A percentile compares a stretch with the other conserved stretches of the same genome.
Evolutionary conservation across 495 filamentous ascomycete species (phyloP).

Genomic region (Lindgomyces ingoldianus): DNA sequence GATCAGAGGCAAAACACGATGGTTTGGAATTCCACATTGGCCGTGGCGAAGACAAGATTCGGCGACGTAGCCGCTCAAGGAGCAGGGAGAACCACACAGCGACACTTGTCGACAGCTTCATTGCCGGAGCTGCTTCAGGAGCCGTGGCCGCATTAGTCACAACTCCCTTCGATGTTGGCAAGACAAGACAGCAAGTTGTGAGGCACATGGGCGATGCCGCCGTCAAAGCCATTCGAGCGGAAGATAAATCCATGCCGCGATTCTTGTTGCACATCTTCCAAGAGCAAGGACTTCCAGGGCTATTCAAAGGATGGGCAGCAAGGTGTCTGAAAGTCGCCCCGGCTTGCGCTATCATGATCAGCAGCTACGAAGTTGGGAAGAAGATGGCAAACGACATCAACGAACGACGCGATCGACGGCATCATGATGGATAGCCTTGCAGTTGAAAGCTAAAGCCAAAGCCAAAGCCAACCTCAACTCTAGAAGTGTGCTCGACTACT

Average conservation of each 20-base stretch:
- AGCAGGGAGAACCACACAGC: constrained; percentile 61
- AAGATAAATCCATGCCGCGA: constrained; percentile 71
- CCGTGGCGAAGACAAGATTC: constrained; percentile 21
- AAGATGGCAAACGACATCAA: constrained; percentile 79
- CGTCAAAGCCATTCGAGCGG: constrained; percentile 54
- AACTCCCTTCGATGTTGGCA: constrained; percentile 95
- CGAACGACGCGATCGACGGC: constrained; percentile 50
- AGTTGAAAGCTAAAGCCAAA: no score
- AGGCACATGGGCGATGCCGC: constrained; percentile 54
- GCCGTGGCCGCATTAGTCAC: constrained; percentile 86
- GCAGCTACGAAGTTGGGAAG: constrained; percentile 94
- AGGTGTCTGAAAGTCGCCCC: constrained; percentile 92
- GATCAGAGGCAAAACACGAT: constrained; percentile 40
- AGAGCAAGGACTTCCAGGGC: constrained; percentile 73
- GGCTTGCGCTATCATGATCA: constrained; percentile 99
- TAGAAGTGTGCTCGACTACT: no score
- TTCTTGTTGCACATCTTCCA: constrained; percentile 86
- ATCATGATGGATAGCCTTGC: background rate
- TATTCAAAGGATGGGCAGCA: constrained; percentile 89
- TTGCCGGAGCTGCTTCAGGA: constrained; percentile 79
- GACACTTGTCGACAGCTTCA: constrained; percentile 84
- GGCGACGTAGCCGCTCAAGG: constrained; percentile 51
- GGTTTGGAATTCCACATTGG: constrained; percentile 31
- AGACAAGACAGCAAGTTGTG: constrained; percentile 87
- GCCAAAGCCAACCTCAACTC: no score